Evolutionary conservation across 2,329 filamentous ascomycete species (phyloP), one percentile per base, ranked within the genome.

Genomic region (Harringtonia lauricola): DNA sequence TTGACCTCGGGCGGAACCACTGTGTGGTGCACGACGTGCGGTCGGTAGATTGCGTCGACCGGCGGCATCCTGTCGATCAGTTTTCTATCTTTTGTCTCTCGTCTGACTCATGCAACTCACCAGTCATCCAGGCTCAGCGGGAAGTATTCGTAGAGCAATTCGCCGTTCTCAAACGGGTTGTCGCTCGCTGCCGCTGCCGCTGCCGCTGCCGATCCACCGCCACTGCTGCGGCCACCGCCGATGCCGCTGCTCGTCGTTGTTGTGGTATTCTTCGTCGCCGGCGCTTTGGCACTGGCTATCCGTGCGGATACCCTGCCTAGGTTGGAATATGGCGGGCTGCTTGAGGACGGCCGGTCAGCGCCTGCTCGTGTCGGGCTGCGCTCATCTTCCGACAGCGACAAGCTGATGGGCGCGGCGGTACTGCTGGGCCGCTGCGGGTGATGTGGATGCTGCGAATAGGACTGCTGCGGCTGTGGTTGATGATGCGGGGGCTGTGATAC

Each of bases 121-220:
- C 84, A 95, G 57, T 95, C 89, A 59, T 95, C 88, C 46, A 95
- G 66, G 39, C 83, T 88, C 15, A 96, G 70, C 0, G 89, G 89
- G 51, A 96, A 95, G 58, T 96, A 95, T 64, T 96, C 89, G 58
- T 95, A 95, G 17, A 95, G 67, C 51, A 89, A 67, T 61, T 95
- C 89, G 1, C 81, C 81, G 53, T 82, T 83, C 54, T 94, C 87
- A 51, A 80, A 64, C 29, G 84, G 72, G 57, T 82, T 81, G 57
- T 49, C 49, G 36, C 76, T 61, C 19, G 63, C 61, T 5, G 57
- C 63, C 2, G 57, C 55, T 14, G n/a, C 33, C 3, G 42, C 41
- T 12, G 54, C 54, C 7, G 58, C 50, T 49, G 58, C 49, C 46
- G 60, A 51, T 51, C 29, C 19, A 12, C 17, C 31, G 30, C 22